These are phyloP conservation scores for Pichia sp. DNA, from an alignment of 1,139 yeast genomes.

Conservation along the genomic window DNA sequence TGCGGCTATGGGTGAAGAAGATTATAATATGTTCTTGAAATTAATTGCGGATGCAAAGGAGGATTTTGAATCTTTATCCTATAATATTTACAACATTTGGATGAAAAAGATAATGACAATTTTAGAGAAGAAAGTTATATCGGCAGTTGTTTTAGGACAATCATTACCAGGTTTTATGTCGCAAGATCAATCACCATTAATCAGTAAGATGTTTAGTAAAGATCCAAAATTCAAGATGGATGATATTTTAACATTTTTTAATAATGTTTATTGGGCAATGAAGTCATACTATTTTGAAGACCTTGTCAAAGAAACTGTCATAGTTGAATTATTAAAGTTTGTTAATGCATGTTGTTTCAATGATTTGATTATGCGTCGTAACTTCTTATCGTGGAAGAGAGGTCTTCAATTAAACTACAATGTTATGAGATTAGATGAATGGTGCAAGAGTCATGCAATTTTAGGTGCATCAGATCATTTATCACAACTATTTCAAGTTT, in stretches of 20 bases:
- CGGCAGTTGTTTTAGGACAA: constrained; percentile 92
- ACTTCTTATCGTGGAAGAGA: constrained; percentile 94
- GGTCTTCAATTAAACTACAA: constrained; percentile 95
- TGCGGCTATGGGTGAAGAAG: constrained; percentile 83
- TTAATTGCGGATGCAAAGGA: constrained; percentile 89
- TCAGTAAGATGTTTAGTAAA: constrained; percentile 69
- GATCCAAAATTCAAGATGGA: constrained; percentile 82
- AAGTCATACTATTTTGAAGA: constrained; percentile 83
- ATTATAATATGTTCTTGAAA: constrained; percentile 83
- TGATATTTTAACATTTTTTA: constrained; percentile 83
- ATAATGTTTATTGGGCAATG: constrained; percentile 90
- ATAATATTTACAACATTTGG: constrained; percentile 95
- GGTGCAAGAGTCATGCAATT: constrained; percentile 95
- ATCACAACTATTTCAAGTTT: constrained; percentile 87
- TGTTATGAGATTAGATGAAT: constrained; percentile 93
- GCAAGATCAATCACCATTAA: constrained; percentile 77
- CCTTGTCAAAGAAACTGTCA: constrained; percentile 79
- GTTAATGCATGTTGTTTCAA: constrained; percentile 95
- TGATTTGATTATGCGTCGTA: constrained; percentile 91
- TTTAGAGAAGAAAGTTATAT: constrained; percentile 83
- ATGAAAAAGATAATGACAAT: constrained; percentile 92
- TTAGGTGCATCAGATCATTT: constrained; percentile 86
- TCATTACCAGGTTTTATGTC: constrained; percentile 95
- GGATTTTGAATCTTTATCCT: constrained; percentile 88
- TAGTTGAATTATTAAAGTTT: constrained; percentile 74